Base-by-base conservation (phyloP, 805 yeast genomes). In the Saccharomycopsis capsularis region DNA sequence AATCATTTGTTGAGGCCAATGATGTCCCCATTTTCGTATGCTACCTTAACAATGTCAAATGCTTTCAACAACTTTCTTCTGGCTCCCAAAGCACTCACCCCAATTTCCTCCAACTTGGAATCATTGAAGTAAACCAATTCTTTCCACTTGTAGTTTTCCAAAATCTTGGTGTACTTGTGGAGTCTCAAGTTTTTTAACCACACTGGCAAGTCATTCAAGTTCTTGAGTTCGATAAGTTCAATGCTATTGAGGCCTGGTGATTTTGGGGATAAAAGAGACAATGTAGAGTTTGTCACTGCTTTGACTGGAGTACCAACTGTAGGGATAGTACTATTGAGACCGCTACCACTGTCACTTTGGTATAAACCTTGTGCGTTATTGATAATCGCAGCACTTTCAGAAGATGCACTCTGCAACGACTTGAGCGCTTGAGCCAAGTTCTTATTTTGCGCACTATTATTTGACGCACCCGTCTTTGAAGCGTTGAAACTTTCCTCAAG, bases 21-120 rank as follows among this genome's bases (percentile, higher is more conserved):
- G 25, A 54, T 52, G 32, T 52, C 54, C 19, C 71, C 69, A 4
- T 60, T 64, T 51, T 69, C 75, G 56, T 71, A 71, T 41, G 73
- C 71, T 34, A 75, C 82, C 59, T 78, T 79, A 40, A 91, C 95
- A 49, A 81, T 82, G 52, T 81, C 85, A 68, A 93, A 93, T 34
- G 95, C 95, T 68, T 93, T 93, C 59, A 93, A 68, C 63, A 93
- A 75, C 68, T 93, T 93, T 50, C 97, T 78, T 55, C 99, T 74
- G 0, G 99, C 99, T 4, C 99, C 99, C 56, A 93, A 73, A 0
- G 99, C 97, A 56, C 81, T 77, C 37, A 93, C 96, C 4, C 99
- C 99, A 50, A 80, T 73, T 3, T 72, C 73, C 56, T 82, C 88
- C 59, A 93, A 71, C 50, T 79, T 76, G 3, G 67, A 74, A 62